phyloP scores from a whole-genome alignment of 768 basidiomycete genomes.

The Scleroderma citrinum region DNA sequence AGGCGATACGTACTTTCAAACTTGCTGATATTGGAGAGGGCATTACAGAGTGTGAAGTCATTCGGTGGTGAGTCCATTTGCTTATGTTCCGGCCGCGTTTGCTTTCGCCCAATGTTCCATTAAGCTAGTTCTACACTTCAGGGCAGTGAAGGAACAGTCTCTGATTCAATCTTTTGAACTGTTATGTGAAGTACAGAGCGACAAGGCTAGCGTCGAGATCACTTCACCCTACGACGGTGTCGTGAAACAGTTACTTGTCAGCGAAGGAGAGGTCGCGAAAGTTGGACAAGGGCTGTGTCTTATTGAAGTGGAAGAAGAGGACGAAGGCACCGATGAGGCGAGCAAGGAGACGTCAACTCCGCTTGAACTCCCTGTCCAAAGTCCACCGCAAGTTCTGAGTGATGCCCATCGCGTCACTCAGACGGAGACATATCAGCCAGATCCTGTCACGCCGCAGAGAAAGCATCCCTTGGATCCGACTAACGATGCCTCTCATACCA shows the following conservation, averaged over 20 bases:
- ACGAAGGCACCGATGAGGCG: conserved; percentile 2
- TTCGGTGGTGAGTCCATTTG: conserved; percentile 60
- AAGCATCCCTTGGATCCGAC: conserved; percentile 66
- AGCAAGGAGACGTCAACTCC: background rate
- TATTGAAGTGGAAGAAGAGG: conserved; percentile 73
- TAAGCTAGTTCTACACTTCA: conserved; percentile 20
- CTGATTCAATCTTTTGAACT: conserved; percentile 59
- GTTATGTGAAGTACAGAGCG: conserved; percentile 82
- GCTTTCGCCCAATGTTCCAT: background rate
- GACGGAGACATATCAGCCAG: background rate
- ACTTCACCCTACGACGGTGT: conserved; percentile 81
- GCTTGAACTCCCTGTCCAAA: background rate
- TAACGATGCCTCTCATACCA: conserved; percentile 17
- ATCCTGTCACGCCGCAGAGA: conserved; percentile 16
- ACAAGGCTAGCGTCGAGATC: conserved; percentile 89
- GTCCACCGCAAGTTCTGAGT: conserved; percentile 13
- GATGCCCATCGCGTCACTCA: background rate
- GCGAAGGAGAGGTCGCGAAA: conserved; percentile 79
- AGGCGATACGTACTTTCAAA: conserved; percentile 56
- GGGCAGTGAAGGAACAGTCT: conserved; percentile 55
- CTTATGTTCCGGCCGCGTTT: conserved; percentile 21
- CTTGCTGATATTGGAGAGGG: conserved; percentile 88
- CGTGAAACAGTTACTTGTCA: conserved; percentile 64
- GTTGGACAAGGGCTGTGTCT: conserved; percentile 74
- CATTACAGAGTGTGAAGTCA: conserved; percentile 85